A percentile compares a stretch with the other conserved stretches of the same genome.
Evolutionary conservation across 257 asterid species (phyloP).

Genomic region (Verbena officinalis): DNA sequence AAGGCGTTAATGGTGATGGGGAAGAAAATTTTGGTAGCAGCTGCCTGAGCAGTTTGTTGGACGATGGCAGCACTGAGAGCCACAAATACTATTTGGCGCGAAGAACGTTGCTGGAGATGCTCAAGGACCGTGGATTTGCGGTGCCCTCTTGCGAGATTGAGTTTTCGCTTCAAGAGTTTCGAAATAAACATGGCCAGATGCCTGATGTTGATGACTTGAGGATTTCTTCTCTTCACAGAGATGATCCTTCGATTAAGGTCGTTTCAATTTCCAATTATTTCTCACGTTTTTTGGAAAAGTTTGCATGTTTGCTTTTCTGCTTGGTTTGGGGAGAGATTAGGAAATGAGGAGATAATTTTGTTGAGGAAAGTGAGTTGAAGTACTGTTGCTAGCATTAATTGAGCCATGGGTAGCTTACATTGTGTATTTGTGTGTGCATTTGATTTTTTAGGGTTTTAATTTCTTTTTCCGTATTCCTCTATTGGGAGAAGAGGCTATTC

Average conservation of each 20-base stretch:
- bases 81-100: conserved; percentile 80
- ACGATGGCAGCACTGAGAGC: conserved; percentile 66
- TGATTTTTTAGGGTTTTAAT: no score
- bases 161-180: conserved; percentile 64
- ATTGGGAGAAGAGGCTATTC: neutral
- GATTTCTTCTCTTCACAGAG: conserved; percentile 65
- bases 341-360: neutral
- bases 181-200: conserved; percentile 49
- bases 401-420: conserved; percentile 1
- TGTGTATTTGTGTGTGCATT: neutral
- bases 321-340: neutral
- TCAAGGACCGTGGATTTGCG: conserved; percentile 84
- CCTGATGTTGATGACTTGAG: conserved; percentile 55
- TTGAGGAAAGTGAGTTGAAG: conserved; percentile 10
- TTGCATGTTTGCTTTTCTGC: neutral
- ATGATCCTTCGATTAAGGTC: conserved; percentile 78
- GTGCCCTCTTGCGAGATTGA: conserved; percentile 70
- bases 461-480: no score
- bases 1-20: conserved; percentile 31
- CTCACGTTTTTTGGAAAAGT: neutral
- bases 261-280: neutral
- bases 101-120: conserved; percentile 83
- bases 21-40: conserved; percentile 37
- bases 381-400: conserved; percentile 3
- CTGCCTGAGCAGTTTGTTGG: conserved; percentile 59